Evolutionary conservation across 2,329 filamentous ascomycete species (phyloP).

Genomic region (Cercospora sp.): DNA sequence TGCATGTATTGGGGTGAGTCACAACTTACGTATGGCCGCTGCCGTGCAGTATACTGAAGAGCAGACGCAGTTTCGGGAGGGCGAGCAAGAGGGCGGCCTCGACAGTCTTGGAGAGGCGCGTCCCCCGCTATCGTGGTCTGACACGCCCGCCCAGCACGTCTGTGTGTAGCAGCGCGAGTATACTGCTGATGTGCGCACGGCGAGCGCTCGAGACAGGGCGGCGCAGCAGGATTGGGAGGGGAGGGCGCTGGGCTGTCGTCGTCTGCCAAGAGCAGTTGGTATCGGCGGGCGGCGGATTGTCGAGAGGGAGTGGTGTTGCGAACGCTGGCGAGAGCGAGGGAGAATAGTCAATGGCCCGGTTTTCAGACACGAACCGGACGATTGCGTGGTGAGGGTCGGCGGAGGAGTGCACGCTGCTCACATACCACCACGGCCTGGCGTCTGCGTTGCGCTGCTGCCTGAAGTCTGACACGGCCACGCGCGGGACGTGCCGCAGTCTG

Average conservation of each 20-base stretch:
- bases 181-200: not conserved
- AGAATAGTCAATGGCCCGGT: not conserved
- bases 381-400: not conserved
- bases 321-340: not conserved
- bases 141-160: not conserved
- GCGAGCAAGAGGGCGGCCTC: constrained; percentile 4
- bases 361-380: not conserved
- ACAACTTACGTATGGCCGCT: constrained; percentile 14
- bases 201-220: not conserved
- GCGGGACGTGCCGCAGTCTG: not conserved
- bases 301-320: not conserved
- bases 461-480: not conserved
- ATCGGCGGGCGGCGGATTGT: not conserved
- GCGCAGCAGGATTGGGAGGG: not conserved
- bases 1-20: constrained; percentile 21
- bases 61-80: not conserved
- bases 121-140: not conserved
- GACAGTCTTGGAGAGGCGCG: not conserved
- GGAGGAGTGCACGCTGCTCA: not conserved
- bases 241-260: not conserved
- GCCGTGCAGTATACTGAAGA: not conserved
- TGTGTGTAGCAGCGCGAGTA: not conserved
- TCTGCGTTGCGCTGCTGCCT: constrained; percentile 3
- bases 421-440: not conserved
- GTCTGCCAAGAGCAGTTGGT: not conserved